Conservation (phyloP, 2,329 filamentous ascomycete genomes). For the Hymenoscyphus infarciens region DNA sequence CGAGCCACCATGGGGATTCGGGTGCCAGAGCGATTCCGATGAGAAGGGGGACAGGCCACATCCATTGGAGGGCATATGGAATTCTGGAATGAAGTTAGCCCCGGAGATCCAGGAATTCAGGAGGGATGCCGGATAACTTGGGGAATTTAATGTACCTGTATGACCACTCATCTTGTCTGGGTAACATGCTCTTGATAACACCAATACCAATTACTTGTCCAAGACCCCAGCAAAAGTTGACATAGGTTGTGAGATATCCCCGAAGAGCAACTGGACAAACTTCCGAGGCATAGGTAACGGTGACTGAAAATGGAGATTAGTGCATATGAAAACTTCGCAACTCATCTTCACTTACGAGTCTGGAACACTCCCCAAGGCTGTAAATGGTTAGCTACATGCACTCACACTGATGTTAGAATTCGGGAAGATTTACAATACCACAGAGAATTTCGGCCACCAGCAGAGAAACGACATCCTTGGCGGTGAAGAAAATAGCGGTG, state of each 20-base stretch:
- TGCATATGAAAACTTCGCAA: neutral
- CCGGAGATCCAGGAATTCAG: neutral
- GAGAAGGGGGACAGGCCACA: slow-evolving; percentile 49
- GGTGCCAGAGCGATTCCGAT: slow-evolving; percentile 46
- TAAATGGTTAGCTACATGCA: slow-evolving; percentile 10
- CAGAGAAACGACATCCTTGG: slow-evolving; percentile 43
- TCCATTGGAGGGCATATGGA: slow-evolving; percentile 50
- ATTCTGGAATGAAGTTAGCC: slow-evolving; percentile 31
- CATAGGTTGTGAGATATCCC: slow-evolving; percentile 53
- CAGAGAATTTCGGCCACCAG: slow-evolving; percentile 49
- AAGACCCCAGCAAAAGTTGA: slow-evolving; percentile 54
- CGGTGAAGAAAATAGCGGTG: slow-evolving; percentile 50
- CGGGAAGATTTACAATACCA: slow-evolving; percentile 38
- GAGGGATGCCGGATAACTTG: neutral
- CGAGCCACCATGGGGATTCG: slow-evolving; percentile 50
- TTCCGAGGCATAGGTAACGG: slow-evolving; percentile 42
- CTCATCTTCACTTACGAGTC: slow-evolving; percentile 39
- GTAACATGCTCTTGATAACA: slow-evolving; percentile 46
- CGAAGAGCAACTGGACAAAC: slow-evolving; percentile 54
- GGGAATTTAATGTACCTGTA: slow-evolving; percentile 36
- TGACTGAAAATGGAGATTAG: slow-evolving; percentile 24
- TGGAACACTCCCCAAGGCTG: slow-evolving; percentile 44
- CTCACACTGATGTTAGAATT: neutral
- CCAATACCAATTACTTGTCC: slow-evolving; percentile 50
- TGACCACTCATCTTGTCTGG: slow-evolving; percentile 45